Base-by-base conservation (phyloP, 2,329 filamentous ascomycete species). In the Tolypocladium ovalisporum region DNA sequence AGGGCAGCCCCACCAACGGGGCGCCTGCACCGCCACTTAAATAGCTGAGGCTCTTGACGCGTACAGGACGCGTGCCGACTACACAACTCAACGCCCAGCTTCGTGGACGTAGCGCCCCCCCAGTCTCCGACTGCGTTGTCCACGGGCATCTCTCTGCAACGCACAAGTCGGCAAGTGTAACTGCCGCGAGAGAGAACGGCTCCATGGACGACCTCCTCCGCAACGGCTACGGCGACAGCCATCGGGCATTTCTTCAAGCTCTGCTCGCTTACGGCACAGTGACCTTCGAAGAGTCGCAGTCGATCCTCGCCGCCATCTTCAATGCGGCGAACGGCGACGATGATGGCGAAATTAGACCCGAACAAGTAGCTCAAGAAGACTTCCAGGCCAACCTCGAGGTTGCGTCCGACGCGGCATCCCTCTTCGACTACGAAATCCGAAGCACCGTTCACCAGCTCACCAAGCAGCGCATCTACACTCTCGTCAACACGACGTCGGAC, bases 171-270 rank as follows among this genome's bases (percentile, higher is more conserved):
- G 29, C 47, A 12, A 22, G 19, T 5, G 19, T 13, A 19, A 10
- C 19, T 35, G 47, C 19, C 19, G 19, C 47, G 19, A 34, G 19
- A 52, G 29, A n/a, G 5, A 24, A 37, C 24, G 29, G 36, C 10
- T 27, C 56, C 40, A 68, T 65, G 62, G 62, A 71, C 39, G 66
- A 67, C 22, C 64, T 70, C 22, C 54, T 73, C 13, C 66, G 66
- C 3, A 61, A 62, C 1, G 69, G 72, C 27, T 83, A 81, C 66
- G 68, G 70, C 57, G 77, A 95, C 68, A 80, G 79, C 60, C 89
- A 97, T 70, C 87, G 90, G 58, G 92, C 93, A 10, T 96, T 99
- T 67, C 78, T 97, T 0, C 94, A 99, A 73, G 89, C 89, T 54
- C 85, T 99, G 63, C 79, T 97, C 71, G 84, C 89, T 3, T 85